Evolutionary conservation across 1,284 basidiomycete species (phyloP), one percentile per base, ranked within the genome.

Genomic region (Heterobasidion annosum): DNA sequence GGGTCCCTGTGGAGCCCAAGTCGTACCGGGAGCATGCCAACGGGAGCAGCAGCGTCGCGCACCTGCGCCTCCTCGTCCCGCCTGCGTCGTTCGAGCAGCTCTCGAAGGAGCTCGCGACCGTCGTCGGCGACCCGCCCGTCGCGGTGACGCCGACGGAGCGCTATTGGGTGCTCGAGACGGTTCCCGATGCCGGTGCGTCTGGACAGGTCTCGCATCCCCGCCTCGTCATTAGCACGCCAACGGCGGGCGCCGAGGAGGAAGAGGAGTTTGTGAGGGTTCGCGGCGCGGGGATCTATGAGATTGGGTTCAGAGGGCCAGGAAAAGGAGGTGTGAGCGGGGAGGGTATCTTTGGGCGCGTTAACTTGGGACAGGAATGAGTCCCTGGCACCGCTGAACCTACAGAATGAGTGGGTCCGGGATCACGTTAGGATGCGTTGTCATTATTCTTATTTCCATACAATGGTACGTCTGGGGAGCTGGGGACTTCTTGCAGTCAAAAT

Each of bases 21-120:
- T 68, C 72, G 3, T 77, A 80, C 56, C 62, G 65, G 1, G 60
- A 67, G 3, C 83, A 85, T 60, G 69, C 74, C 0, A 81, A 73
- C 6, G 69, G 68, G 9, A 72, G 73, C n/a, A 59, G 50, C 0
- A 75, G 81, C 0, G 63, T 85, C 16, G 73, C 77, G 0, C 66
- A 76, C 52, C 54, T 85, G 35, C 71, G 70, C 19, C 48, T 82
- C 3, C 64, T 80, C 16, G 69, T 65, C 0, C 53, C 62, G 8
- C 47, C 52, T 0, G 57, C 58, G 10, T 62, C 61, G 8, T 67
- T 79, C 46, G 57, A 52, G 0, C 53, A 53, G 2, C 54, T 74
- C 9, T 60, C 67, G 16, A 62, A 62, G 13, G 68, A 77, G 52
- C 61, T 85, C 34, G 69, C 69, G 3, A 69, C 76, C 0, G 73